Base-by-base conservation (phyloP, 2,329 filamentous ascomycete species). In the Cyanodermella asteris region DNA sequence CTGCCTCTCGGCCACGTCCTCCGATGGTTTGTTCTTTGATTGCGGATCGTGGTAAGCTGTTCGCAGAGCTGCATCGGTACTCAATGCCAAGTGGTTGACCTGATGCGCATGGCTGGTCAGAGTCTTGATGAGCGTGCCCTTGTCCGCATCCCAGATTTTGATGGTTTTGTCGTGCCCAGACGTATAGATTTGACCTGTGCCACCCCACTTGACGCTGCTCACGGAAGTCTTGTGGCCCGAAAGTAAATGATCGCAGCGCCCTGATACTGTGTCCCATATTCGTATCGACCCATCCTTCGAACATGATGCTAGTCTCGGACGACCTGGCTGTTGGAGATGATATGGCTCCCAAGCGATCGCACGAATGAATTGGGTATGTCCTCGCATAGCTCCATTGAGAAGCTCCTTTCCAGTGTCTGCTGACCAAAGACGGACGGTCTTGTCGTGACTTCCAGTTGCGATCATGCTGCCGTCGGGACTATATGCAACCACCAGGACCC, bases 71-170 rank as follows among this genome's bases (percentile, higher is more conserved):
- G 82, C 87, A 41, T 94, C 87, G 4, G 81, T 93, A 1, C 81
- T 93, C 4, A 97, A 61, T 0, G 87, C 81, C 13, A 97, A 63
- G 42, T 93, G 80, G 44, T 97, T 97, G 16, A 97, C 77, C 68
- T 84, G 91, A 44, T 94, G 87, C 1, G 76, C 78, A 44, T 97
- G 90, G 2, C 73, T 61, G 12, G 64, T 67, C 6, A 94, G 55
- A 0, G 73, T 82, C 45, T 87, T 76, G 26, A 80, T 56, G 13
- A 93, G 55, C 3, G 71, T 80, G 16, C 84, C 87, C 34, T 73
- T 70, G 19, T 61, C 59, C 1, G 76, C 66, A 40, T 87, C 72
- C 82, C 84, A 97, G 4, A 93, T 67, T 37, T 84, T 81, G 37
- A 94, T 67, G 1, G 73, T 84, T 56, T 90, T 90, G 53, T 93